Base-by-base conservation (phyloP, 306 rosid species). In the Canavalia ensiformis region DNA sequence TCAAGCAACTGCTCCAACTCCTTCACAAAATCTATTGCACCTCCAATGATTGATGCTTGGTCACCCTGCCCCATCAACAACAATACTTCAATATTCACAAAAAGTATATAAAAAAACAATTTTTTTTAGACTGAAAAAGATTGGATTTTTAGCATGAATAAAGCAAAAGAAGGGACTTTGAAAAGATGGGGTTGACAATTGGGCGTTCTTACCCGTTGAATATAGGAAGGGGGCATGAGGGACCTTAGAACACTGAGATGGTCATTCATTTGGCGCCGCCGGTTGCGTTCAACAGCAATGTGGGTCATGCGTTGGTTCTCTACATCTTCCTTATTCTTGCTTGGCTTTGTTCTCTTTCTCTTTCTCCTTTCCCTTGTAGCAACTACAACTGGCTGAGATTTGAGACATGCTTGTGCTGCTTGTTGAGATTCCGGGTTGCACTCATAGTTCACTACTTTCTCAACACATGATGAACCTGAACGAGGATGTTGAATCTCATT, bases 261-360 rank as follows among this genome's bases (percentile, higher is more conserved):
- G 86, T 92, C 98, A 76, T 96, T 96, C 99, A 92, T 96, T 82
- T 93, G 99, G 60, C 97, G 91, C 63, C 99, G 78, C 30, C 98
- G 90, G 85, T 93, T 95, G 10, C 99, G 86, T 84, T 95, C 98
- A 11, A 95, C 98, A 29, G 98, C 92, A 88, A 95, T 93, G 87
- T 95, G 99, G 45, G 94, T 95, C 98, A 95, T 93, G 10, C 99
- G 79, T 77, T 95, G 99, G 73, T 86, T 91, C 89, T 95, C 99
- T 18, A 93, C 94, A 31, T 95, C 99, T 83, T 93, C 99, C 70
- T 88, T 92, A 89, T 91, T 92, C 93, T 93, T 95, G 31, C 77
- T 34, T 55, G 90, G 89, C 42, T 91, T 91, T 60, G 89, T 75
- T 87, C 99, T 90, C 89, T 92, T 95, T 44, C 99, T 79, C 86